Base-by-base conservation (phyloP, 805 yeast genomes). In the Lipomyces spencermartinsiae region DNA sequence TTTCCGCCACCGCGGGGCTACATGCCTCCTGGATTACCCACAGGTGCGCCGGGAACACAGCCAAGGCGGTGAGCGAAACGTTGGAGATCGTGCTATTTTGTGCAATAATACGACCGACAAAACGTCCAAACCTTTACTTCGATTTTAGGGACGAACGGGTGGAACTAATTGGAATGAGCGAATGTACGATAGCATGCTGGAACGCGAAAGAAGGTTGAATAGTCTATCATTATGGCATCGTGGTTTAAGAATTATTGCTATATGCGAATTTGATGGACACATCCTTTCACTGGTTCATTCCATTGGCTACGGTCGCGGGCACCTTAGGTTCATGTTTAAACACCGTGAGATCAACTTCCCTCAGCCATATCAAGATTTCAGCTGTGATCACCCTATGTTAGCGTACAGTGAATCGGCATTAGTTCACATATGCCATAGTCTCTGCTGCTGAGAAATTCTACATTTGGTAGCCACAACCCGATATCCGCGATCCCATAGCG, bases 1-100 rank as follows among this genome's bases (percentile, higher is more conserved):
- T 43, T 62, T 29, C 58, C 66, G 14, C 62, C 58, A 12, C 62
- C 66, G 43, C 66, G 62, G 12, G 62, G 62, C 29, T 59, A 53
- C 16, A 62, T 62, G 65, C 61, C 31, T 29, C 37, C 57, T 29
- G 54, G 34, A 43, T 46, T 46, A 19, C 53, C 62, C 4, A 19
- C 35, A 56, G 49, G 37, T 25, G 34, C 58, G 9, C 58, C 58
- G 19, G 46, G 54, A 34, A 58, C 49, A 31, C 35, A 8, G 8
- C 54, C 31, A 25, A 14, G 49, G 22, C 35, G 58, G 39, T 14
- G 33, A 60, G 19, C 29, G 25, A 10, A 25, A 22, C 29, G n/a
- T 34, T 37, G 9, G 56, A 29, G 19, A 39, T 43, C n/a, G 39
- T 25, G 53, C 14, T 35, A 61, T 25, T 16, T 53, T 58, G 33